A percentile compares a stretch with the other conserved stretches of the same genome.
phyloP scores from a whole-genome alignment of 2,329 filamentous ascomycete genomes.

The Parasarocladium wereldwijsianum region DNA sequence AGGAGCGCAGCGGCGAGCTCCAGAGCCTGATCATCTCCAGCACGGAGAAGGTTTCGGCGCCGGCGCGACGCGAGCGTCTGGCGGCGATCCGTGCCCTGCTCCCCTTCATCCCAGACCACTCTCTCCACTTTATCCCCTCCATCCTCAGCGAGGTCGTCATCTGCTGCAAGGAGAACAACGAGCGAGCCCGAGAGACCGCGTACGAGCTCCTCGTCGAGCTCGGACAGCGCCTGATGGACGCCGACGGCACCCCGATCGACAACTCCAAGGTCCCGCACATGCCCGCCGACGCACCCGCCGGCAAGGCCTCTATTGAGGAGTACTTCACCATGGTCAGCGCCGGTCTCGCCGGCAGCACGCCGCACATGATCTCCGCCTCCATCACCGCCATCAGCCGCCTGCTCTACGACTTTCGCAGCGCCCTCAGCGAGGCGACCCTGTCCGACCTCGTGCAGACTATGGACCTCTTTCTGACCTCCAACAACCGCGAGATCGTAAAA shows the following conservation, averaged over 20 bases:
- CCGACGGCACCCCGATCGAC: constrained; percentile 59
- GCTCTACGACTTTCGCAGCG: constrained; percentile 74
- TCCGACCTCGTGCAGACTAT: constrained; percentile 84
- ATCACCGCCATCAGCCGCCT: constrained; percentile 90
- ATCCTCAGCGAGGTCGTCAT: constrained; percentile 91
- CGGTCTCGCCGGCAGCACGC: constrained; percentile 79
- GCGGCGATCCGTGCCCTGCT: constrained; percentile 70
- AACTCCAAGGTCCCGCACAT: constrained; percentile 82
- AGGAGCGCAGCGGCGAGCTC: constrained; percentile 61
- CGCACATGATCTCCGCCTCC: constrained; percentile 96
- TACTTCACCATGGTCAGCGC: constrained; percentile 98
- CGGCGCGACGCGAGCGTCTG: constrained; percentile 74
- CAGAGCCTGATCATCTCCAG: constrained; percentile 69
- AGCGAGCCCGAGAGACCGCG: constrained; percentile 76
- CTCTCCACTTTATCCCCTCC: constrained; percentile 85
- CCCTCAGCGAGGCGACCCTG: constrained; percentile 54
- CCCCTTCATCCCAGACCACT: constrained; percentile 58
- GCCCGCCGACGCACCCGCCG: constrained; percentile 63
- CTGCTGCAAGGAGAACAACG: constrained; percentile 93
- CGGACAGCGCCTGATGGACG: constrained; percentile 59
- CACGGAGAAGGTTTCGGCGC: constrained; percentile 71
- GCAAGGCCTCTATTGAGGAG: constrained; percentile 74
- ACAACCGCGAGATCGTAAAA: constrained; percentile 92
- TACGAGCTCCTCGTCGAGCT: constrained; percentile 85
- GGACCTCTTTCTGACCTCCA: constrained; percentile 89